A percentile compares a stretch with the other conserved stretches of the same genome.
Evolutionary conservation across 768 basidiomycete genomes (phyloP).

Genomic region (Crassisporium funariophilum): DNA sequence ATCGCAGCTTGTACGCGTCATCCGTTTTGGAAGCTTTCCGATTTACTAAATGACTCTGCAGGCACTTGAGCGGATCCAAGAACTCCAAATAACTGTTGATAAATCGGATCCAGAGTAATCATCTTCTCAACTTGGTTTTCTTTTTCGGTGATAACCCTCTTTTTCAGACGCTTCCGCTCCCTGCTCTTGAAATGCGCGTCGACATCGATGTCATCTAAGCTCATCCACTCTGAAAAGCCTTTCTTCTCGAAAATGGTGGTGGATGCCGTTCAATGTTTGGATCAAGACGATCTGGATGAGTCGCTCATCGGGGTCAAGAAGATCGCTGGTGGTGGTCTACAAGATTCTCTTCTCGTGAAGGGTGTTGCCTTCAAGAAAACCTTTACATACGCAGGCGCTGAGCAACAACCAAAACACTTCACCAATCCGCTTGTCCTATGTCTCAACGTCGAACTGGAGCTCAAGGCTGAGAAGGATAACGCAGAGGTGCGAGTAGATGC

Average conservation of each 20-base stretch:
- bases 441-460: slow-evolving; percentile 95
- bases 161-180: slow-evolving; percentile 82
- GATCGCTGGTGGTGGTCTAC: slow-evolving; percentile 96
- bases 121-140: background rate
- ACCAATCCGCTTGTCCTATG: slow-evolving; percentile 86
- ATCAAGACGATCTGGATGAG: slow-evolving; percentile 93
- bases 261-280: slow-evolving; percentile 90
- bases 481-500: slow-evolving; percentile 97
- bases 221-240: slow-evolving; percentile 97
- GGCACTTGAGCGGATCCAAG: slow-evolving; percentile 86
- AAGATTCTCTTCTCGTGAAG: slow-evolving; percentile 86
- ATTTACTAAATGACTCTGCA: slow-evolving; percentile 30
- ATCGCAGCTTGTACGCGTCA: slow-evolving; percentile 69
- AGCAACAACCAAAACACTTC: slow-evolving; percentile 97
- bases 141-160: slow-evolving; percentile 17
- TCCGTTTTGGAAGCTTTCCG: slow-evolving; percentile 5
- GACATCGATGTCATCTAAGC: slow-evolving; percentile 99
- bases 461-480: slow-evolving; percentile 99
- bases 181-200: slow-evolving; percentile 95
- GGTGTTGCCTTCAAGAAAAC: slow-evolving; percentile 99
- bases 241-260: slow-evolving; percentile 99
- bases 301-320: slow-evolving; percentile 97
- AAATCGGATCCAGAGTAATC: slow-evolving; percentile 87
- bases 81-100: slow-evolving; percentile 88
- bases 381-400: slow-evolving; percentile 98